Percentiles rank a stretch among this genome's conserved stretches.
Conservation (phyloP, 352 stramenopile genomes). For the Blastocystis sp. region DNA sequence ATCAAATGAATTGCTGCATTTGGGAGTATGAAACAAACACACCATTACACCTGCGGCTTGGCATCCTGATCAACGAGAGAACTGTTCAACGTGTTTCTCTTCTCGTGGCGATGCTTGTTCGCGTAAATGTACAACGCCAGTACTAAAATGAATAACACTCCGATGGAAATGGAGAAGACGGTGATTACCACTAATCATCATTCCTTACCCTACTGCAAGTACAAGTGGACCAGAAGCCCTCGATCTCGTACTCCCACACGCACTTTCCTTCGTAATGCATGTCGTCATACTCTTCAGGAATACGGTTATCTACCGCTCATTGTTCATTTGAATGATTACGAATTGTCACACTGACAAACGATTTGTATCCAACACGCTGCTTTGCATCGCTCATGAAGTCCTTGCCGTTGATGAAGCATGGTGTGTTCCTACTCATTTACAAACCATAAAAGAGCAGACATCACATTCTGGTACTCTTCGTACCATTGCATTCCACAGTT, state of each 20-base stretch:
- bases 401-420: constrained; percentile 32
- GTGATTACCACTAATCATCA: constrained; percentile 91
- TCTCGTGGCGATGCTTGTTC: constrained; percentile 57
- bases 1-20: constrained; percentile 90
- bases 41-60: constrained; percentile 87
- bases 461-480: constrained; percentile 33
- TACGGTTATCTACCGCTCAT: constrained; percentile 73
- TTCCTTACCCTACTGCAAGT: constrained; percentile 85
- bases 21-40: constrained; percentile 95
- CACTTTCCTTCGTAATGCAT: constrained; percentile 9
- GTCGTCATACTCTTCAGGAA: constrained; percentile 20
- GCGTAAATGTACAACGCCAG: constrained; percentile 62
- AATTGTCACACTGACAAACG: neutral
- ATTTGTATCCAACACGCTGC: neutral
- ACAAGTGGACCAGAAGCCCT: constrained; percentile 34
- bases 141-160: constrained; percentile 75
- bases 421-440: constrained; percentile 10
- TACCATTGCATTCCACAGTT: constrained; percentile 20
- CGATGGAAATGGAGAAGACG: constrained; percentile 89
- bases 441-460: neutral
- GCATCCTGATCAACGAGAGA: constrained; percentile 1
- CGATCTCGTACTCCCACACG: constrained; percentile 63
- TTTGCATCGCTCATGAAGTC: neutral
- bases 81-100: neutral
- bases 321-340: constrained; percentile 73